These are phyloP conservation scores for Stephania yunnanensis DNA, from an alignment of 164 flowering plant species.

Conservation along the genomic window DNA sequence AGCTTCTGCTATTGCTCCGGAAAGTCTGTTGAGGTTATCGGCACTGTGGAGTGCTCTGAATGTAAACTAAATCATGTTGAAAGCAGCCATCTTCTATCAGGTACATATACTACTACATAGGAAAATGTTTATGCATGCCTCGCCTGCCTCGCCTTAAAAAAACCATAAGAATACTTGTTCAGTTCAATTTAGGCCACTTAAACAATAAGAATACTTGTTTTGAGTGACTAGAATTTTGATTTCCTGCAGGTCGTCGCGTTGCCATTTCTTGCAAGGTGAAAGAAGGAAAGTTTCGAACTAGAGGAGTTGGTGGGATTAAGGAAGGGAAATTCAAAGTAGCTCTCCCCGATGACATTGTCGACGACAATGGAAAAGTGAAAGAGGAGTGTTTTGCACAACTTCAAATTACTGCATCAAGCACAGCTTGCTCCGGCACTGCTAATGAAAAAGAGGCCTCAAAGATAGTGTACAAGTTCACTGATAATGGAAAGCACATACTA, in stretches of 20 bases:
- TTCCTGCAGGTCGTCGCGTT: slow-evolving; percentile 50
- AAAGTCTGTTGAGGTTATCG: slow-evolving; percentile 52
- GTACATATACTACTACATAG: slow-evolving; percentile 21
- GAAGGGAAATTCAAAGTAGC: slow-evolving; percentile 58
- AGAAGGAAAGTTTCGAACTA: slow-evolving; percentile 39
- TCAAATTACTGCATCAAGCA: slow-evolving; percentile 33
- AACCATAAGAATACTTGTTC: too few species aligned
- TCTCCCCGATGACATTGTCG: slow-evolving; percentile 38
- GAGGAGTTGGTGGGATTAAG: slow-evolving; percentile 45
- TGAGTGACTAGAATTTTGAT: too few species aligned
- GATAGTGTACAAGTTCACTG: slow-evolving; percentile 31
- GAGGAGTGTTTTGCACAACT: slow-evolving; percentile 72
- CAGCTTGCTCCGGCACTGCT: slow-evolving; percentile 48
- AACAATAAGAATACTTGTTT: too few species aligned
- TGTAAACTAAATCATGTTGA: slow-evolving; percentile 44
- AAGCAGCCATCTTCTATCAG: slow-evolving; percentile 51
- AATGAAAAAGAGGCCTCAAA: slow-evolving; percentile 43
- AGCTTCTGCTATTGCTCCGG: slow-evolving; percentile 33
- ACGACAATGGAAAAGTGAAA: slow-evolving; percentile 36
- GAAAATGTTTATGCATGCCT: too few species aligned
- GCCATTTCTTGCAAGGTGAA: slow-evolving; percentile 56
- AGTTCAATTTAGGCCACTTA: too few species aligned
- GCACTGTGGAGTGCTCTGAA: slow-evolving; percentile 64
- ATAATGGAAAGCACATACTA: slow-evolving; percentile 35
- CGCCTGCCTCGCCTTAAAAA: too few species aligned